These are phyloP conservation scores for Nigrospora sphaerica DNA, from an alignment of 2,329 filamentous ascomycete species.

Conservation along the genomic window DNA sequence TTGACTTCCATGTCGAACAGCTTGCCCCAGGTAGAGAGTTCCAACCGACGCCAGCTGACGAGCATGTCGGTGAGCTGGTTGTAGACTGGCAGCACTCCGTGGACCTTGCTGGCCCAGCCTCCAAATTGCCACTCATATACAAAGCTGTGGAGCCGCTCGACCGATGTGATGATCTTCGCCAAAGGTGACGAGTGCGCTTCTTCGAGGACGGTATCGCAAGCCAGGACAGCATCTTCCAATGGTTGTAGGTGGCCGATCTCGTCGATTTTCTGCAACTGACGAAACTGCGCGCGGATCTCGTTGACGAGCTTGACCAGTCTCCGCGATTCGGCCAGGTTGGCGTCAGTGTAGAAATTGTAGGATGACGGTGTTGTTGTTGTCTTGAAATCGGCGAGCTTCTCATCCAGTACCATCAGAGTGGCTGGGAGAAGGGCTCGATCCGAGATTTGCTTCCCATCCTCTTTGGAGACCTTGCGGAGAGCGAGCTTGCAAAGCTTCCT, in stretches of 20 bases:
- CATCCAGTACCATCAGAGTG: conserved; percentile 57
- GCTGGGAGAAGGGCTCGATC: conserved; percentile 57
- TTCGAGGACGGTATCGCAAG: conserved; percentile 68
- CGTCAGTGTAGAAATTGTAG: conserved; percentile 87
- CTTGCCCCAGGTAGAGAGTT: conserved; percentile 85
- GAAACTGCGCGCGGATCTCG: conserved; percentile 65
- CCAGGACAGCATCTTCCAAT: conserved; percentile 68
- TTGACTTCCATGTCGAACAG: conserved; percentile 78
- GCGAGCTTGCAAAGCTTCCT: conserved; percentile 34
- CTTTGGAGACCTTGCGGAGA: conserved; percentile 28
- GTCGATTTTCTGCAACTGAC: conserved; percentile 58
- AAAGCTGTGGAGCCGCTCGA: conserved; percentile 79
- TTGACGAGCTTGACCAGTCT: conserved; percentile 64
- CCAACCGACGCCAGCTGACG: conserved; percentile 83
- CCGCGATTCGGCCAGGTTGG: conserved; percentile 69
- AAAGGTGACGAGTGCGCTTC: conserved; percentile 77
- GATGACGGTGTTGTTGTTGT: conserved; percentile 27
- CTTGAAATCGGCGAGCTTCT: conserved; percentile 45
- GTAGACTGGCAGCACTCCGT: conserved; percentile 63
- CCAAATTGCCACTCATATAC: conserved; percentile 90
- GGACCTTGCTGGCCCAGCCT: conserved; percentile 76
- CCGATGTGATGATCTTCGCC: conserved; percentile 75
- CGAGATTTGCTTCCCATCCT: conserved; percentile 23
- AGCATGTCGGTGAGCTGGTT: conserved; percentile 74
- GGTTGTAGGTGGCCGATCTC: conserved; percentile 68